Percentiles rank a stretch among this genome's conserved stretches.
Conservation (phyloP, 352 stramenopile species). For the Thalassiosira ordinaria region DNA sequence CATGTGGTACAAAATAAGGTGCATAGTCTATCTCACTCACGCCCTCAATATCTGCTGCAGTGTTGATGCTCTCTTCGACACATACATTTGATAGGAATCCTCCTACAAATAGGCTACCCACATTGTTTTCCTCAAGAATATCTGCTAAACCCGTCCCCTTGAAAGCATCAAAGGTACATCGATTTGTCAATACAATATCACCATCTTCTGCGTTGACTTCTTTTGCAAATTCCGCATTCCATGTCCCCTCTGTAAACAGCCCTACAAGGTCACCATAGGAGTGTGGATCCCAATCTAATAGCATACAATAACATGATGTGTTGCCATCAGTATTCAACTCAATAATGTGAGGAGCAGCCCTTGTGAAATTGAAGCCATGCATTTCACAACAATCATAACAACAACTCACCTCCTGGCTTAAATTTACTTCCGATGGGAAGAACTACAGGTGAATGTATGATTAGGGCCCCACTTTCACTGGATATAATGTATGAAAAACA, state of each 20-base stretch:
- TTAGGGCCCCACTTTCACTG: background rate
- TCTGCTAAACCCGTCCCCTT: background rate
- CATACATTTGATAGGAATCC: background rate
- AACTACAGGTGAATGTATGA: background rate
- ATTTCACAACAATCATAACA: too few species aligned
- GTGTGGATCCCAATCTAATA: background rate
- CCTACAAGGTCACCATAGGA: background rate
- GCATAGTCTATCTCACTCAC: too few species aligned
- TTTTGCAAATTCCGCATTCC: background rate
- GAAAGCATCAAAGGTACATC: background rate
- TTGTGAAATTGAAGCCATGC: too few species aligned
- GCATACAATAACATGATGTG: too few species aligned
- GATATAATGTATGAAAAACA: background rate
- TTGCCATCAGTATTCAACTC: too few species aligned
- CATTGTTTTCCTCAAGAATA: background rate
- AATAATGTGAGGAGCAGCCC: too few species aligned
- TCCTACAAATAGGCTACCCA: background rate
- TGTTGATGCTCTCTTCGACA: background rate
- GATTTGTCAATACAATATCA: background rate
- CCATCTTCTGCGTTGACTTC: background rate
- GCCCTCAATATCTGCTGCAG: background rate
- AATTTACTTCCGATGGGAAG: background rate
- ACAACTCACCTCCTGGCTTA: background rate
- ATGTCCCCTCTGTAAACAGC: background rate
- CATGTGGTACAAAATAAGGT: too few species aligned